Conservation (phyloP, 2,329 filamentous ascomycete genomes). For the Xylaria sp. region DNA sequence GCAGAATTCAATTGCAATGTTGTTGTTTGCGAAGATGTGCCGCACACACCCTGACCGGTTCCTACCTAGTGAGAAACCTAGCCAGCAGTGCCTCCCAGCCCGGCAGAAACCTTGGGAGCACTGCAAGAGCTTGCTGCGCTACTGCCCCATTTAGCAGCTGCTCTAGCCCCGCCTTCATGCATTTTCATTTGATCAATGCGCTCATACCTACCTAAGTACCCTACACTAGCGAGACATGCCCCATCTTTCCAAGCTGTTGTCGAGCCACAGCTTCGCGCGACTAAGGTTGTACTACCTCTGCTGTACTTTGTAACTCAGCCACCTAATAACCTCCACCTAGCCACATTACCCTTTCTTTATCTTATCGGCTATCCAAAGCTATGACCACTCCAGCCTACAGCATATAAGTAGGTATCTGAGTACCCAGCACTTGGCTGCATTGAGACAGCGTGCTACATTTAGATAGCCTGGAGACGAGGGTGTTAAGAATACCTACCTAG, state of each 20-base stretch:
- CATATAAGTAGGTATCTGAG: too few relatives aligned
- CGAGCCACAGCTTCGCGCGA: too few relatives aligned
- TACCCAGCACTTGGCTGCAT: too few relatives aligned
- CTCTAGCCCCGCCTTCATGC: neutral
- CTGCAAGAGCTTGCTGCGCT: slow-evolving; percentile 4
- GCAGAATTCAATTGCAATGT: neutral
- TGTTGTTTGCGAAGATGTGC: neutral
- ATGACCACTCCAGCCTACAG: too few relatives aligned
- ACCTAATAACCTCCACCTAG: too few relatives aligned
- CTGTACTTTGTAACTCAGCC: too few relatives aligned
- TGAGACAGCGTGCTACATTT: too few relatives aligned
- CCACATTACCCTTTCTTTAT: too few relatives aligned
- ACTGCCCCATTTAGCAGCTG: slow-evolving; percentile 1
- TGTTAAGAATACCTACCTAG: neutral
- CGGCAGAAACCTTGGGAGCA: slow-evolving; percentile 1
- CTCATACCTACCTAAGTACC: neutral
- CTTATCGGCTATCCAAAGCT: too few relatives aligned
- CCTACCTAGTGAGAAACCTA: neutral
- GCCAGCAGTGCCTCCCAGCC: slow-evolving; percentile 4
- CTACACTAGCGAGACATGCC: neutral
- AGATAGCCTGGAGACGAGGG: neutral
- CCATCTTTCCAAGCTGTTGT: too few relatives aligned
- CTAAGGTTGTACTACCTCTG: too few relatives aligned
- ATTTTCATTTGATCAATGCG: neutral
- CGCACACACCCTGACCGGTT: too few relatives aligned